A percentile compares a stretch with the other conserved stretches of the same genome.
Evolutionary conservation across 352 stramenopile genomes (phyloP).

Genomic region (Phytophthora colocasiae): DNA sequence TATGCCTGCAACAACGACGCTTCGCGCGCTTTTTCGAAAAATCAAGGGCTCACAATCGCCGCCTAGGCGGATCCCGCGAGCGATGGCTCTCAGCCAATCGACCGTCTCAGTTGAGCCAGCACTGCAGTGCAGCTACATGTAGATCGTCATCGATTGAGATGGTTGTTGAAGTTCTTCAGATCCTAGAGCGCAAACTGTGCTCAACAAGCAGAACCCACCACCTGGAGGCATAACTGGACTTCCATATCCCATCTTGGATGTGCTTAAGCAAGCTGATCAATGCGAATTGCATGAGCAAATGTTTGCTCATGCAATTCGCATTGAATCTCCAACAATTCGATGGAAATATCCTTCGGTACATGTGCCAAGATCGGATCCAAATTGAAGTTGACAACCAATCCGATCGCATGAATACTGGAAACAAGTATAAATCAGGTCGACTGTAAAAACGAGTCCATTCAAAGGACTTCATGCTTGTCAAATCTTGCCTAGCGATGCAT

Average conservation of each 20-base stretch:
- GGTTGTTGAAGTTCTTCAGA: neutral
- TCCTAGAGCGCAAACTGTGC: no score
- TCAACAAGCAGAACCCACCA: neutral
- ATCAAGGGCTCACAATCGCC: constrained; percentile 22
- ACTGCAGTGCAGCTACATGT: neutral
- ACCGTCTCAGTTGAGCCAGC: neutral
- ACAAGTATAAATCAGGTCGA: constrained; percentile 9
- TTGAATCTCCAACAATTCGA: neutral
- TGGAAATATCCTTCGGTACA: constrained; percentile 1
- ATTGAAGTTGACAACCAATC: constrained; percentile 34
- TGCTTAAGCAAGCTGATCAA: no score
- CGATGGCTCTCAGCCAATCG: constrained; percentile 9
- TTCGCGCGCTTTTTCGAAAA: constrained; percentile 34
- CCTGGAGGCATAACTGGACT: neutral
- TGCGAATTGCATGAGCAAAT: no score
- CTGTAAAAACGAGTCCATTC: constrained; percentile 1
- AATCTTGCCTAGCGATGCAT: no score
- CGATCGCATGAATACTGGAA: constrained; percentile 16
- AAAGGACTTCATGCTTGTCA: no score
- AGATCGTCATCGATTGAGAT: no score
- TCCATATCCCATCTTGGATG: neutral
- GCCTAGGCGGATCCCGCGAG: neutral
- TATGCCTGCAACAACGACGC: constrained; percentile 13
- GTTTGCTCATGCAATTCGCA: no score
- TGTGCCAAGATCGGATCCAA: constrained; percentile 11